Base-by-base conservation (phyloP, 352 stramenopile species). In the Phytophthora chlamydospora region DNA sequence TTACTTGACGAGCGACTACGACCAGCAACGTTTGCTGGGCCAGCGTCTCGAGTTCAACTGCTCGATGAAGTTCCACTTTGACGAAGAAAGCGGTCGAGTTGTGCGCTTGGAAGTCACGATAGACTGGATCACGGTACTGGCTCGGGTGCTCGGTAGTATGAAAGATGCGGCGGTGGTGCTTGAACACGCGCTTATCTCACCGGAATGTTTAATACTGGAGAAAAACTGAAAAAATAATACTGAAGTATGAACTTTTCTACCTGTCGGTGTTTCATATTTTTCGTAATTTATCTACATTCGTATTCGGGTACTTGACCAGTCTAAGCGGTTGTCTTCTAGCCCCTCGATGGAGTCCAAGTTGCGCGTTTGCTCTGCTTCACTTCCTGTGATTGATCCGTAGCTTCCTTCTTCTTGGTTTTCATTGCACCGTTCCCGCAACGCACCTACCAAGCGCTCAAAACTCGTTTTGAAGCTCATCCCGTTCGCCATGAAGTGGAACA, bases 401-500 rank as follows among this genome's bases (percentile, higher is more conserved):
- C 55, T 39, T 14, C 5, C 49, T 7, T 49, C 44, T 35, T 40
- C 4, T 75, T 41, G n/a, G 21, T 34, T 19, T 0, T 9, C 40
- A 13, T 9, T 34, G 9, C 31, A 53, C 6, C 46, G 36, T 19
- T 42, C 36, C 19, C 19, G 39, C 24, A 68, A 24, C 5, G 31
- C 49, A 13, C 27, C 10, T 6, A 49, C 27, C 17, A 66, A 44
- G 9, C 16, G 46, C 33, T 77, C 62, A 42, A 81, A 81, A 27
- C 76, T 89, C 35, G 63, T 34, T 16, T 73, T 68, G 53, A 89
- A 89, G 14, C 66, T 75, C 47, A 82, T 76, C 12, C 48, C 48
- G 32, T 45, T 56, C 12, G 48, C 21, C 80, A 84, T 62, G 42
- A 91, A 91, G 58, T 91, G 83, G 67, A 71, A 90, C 31, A 91